Conservation (phyloP, 352 stramenopile species). For the Phytophthora sojae region DNA sequence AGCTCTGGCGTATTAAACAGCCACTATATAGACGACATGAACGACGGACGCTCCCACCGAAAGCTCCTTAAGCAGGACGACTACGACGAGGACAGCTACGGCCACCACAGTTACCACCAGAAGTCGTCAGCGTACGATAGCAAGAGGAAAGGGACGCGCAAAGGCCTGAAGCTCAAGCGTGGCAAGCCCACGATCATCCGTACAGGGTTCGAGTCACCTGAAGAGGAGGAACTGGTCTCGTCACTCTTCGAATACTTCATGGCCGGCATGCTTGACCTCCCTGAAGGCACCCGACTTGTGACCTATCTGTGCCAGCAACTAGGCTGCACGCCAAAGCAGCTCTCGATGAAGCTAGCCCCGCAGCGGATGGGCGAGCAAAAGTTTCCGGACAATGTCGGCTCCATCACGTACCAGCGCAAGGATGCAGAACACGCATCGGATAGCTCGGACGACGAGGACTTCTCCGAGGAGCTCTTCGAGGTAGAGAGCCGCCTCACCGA, state of each 20-base stretch:
- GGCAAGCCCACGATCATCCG: slow-evolving; percentile 74
- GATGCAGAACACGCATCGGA: slow-evolving; percentile 13
- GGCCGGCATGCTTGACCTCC: slow-evolving; percentile 57
- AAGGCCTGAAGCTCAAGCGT: slow-evolving; percentile 31
- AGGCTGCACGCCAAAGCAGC: slow-evolving; percentile 54
- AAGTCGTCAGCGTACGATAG: slow-evolving; percentile 9
- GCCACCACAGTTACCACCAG: not conserved
- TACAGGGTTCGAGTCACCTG: slow-evolving; percentile 70
- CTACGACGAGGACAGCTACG: slow-evolving; percentile 12
- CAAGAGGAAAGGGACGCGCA: slow-evolving; percentile 24
- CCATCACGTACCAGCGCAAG: slow-evolving; percentile 59
- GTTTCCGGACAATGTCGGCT: slow-evolving; percentile 68
- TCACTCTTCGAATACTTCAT: slow-evolving; percentile 74
- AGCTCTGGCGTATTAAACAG: slow-evolving; percentile 16
- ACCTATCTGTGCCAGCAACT: slow-evolving; percentile 69
- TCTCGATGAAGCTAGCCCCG: slow-evolving; percentile 79
- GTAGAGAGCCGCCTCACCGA: slow-evolving; percentile 56
- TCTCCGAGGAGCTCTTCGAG: slow-evolving; percentile 61
- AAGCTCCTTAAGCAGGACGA: slow-evolving; percentile 22
- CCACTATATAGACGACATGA: slow-evolving; percentile 16
- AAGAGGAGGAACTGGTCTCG: slow-evolving; percentile 71
- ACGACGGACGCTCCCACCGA: slow-evolving; percentile 7
- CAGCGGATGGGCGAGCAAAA: slow-evolving; percentile 56
- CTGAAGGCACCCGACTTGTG: slow-evolving; percentile 65
- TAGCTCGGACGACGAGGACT: slow-evolving; percentile 35